Base-by-base conservation (phyloP, 148 eudicot species). In the Diospyros kaki region DNA sequence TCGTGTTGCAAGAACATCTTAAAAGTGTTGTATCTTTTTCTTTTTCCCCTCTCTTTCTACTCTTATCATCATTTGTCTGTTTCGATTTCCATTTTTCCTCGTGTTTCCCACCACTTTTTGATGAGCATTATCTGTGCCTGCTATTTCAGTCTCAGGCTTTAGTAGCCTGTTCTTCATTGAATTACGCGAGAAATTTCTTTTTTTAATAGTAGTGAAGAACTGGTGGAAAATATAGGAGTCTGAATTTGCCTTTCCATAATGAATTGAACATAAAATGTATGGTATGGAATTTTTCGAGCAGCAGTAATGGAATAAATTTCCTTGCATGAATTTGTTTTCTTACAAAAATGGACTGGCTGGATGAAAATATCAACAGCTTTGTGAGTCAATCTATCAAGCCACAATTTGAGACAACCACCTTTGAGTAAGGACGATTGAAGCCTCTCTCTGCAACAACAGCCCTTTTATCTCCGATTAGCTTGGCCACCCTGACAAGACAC, bases 391-490 rank as follows among this genome's bases (percentile, higher is more conserved):
- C 87, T 40, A 90, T 73, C 75, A 90, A 83, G 43, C 97, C 98
- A 51, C 98, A 94, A 68, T 94, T 92, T 8, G 91, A 87, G 71
- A 92, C 81, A 9, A 82, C 58, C 62, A 94, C 91, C 79, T 92
- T 94, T 1, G 97, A 83, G 77, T 94, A 94, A 28, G 97, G 98
- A 53, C 98, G 85, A 76, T 94, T 94, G 83, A 94, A 94, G 5
- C 98, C 98, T 83, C 97, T 84, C 69, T 94, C 98, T 55, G 98
- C 97, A 50, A 94, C 98, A 7, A 92, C 96, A 12, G 98, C 98
- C 78, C 98, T 89, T 80, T 92, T 94, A 76, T 94, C 97, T 44
- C 81, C 81, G 51, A 78, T 65, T n/a, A 78, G 72, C 72, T 78
- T 78, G 67, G 81, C 81, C 62, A 78, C 81, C 73, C 81, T 78